Conservation (phyloP, 2,329 filamentous ascomycete genomes). For the Fusarium cicatricum region DNA sequence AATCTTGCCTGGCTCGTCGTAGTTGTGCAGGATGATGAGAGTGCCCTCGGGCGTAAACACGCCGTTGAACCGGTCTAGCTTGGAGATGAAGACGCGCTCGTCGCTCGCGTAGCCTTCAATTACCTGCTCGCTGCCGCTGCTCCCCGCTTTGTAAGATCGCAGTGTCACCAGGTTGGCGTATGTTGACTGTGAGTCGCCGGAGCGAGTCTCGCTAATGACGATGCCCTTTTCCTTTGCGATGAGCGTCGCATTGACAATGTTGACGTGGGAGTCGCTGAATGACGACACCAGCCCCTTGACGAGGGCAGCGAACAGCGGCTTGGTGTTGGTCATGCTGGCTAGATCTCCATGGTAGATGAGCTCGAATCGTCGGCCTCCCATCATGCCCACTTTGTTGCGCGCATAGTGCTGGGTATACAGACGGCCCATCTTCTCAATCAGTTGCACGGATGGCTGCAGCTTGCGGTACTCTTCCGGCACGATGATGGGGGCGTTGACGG, state of each 20-base stretch:
- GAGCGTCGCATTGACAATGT: constrained; percentile 82
- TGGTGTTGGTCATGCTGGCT: constrained; percentile 75
- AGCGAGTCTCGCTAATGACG: constrained; percentile 76
- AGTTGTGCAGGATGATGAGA: constrained; percentile 81
- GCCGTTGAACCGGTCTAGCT: constrained; percentile 76
- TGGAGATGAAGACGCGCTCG: constrained; percentile 72
- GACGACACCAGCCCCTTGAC: constrained; percentile 78
- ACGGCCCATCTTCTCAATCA: constrained; percentile 81
- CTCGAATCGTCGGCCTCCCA: constrained; percentile 75
- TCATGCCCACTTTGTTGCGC: constrained; percentile 51
- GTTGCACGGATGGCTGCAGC: constrained; percentile 76
- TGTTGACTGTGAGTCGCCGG: constrained; percentile 67
- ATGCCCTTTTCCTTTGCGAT: constrained; percentile 81
- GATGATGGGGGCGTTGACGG: constrained; percentile 84
- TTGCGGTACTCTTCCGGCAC: constrained; percentile 82
- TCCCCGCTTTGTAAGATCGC: constrained; percentile 56
- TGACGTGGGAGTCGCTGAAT: constrained; percentile 75
- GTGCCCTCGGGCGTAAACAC: constrained; percentile 78
- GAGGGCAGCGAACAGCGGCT: constrained; percentile 79
- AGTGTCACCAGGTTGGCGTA: constrained; percentile 78
- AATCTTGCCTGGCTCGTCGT: constrained; percentile 83
- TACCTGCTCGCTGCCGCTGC: constrained; percentile 50
- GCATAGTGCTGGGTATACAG: constrained; percentile 81
- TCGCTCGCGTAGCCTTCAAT: constrained; percentile 74
- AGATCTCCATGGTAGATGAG: constrained; percentile 81